A percentile compares a stretch with the other conserved stretches of the same genome.
Conservation (phyloP, 257 asterid genomes). For the Striga asiatica region DNA sequence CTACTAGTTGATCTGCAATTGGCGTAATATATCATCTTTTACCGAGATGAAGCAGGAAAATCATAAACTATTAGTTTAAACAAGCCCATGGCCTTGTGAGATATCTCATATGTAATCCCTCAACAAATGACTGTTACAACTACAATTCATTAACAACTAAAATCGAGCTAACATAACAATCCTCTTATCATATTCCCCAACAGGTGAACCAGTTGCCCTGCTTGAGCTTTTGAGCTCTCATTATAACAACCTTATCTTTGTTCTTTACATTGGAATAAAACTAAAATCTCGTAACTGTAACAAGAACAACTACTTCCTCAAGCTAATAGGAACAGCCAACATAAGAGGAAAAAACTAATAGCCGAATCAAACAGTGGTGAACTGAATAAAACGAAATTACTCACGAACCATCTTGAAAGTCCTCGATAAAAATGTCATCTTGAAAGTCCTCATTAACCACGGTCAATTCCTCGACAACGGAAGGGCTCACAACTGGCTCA, state of each 20-base stretch:
- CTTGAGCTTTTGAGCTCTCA: too few relatives aligned
- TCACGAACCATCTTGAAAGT: slow-evolving; percentile 31
- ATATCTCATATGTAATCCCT: too few relatives aligned
- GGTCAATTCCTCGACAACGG: slow-evolving; percentile 33
- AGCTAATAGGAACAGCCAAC: too few relatives aligned
- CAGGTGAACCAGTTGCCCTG: too few relatives aligned
- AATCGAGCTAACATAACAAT: too few relatives aligned
- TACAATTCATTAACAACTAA: too few relatives aligned
- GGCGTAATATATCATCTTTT: neutral
- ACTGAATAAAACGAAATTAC: neutral
- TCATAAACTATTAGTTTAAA: neutral
- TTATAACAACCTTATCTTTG: neutral
- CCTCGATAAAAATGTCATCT: slow-evolving; percentile 34
- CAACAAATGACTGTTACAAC: too few relatives aligned
- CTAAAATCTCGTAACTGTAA: neutral
- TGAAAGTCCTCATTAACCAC: slow-evolving; percentile 25
- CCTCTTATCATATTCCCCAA: too few relatives aligned
- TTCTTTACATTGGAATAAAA: neutral
- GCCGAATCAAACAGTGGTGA: neutral
- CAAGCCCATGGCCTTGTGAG: too few relatives aligned
- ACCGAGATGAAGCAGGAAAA: neutral
- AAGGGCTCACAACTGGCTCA: slow-evolving; percentile 37
- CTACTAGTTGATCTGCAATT: slow-evolving; percentile 35
- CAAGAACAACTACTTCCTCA: neutral
- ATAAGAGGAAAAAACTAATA: too few relatives aligned